Evolutionary conservation across 202 grass and related monocot genomes (phyloP), one percentile per base, ranked within the genome.

Genomic region (Saccharum hybrid): DNA sequence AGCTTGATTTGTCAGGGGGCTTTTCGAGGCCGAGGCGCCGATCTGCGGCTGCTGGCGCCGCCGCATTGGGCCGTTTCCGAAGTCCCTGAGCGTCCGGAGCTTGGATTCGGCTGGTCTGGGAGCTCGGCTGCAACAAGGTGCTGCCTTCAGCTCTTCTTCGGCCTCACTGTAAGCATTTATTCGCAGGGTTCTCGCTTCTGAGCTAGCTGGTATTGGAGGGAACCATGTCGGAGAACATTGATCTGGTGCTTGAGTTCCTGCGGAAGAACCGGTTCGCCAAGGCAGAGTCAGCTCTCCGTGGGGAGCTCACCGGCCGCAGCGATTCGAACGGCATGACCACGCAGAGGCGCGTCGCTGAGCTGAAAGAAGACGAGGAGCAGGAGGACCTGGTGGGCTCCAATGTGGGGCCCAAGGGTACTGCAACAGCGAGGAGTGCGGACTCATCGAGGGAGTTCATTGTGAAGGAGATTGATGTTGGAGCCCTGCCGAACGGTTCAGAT

Each of bases 231-330:
- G 95, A 97, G 85, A 93, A 92, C 73, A 86, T 97, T 76, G 95
- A 97, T 88, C 88, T 94, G 76, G 95, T 97, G 90, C 76, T 97
- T 11, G 84, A 97, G 22, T 97, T 97, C 86, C 82, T 97, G 70
- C 83, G 71, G 80, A 97, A 94, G 82, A 94, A 98, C 73, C 62
- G 90, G 21, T 97, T 97, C 62, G 76, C 87, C 46, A 94, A 97
- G 68, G 92, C 94, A 3, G 94, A 97, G 91, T 92, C 94, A 1
- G 92, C 92, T 3, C 88, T 97, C 37, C 82, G 90, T 3, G 92
- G 86, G 43, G 95, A 98, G 84, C 95, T 98, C 49, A 93, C 84
- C 3, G 87, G 86, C 37, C 88, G 60, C 6, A 60, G 41, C 13
- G 81, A 89, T 70, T 78, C 62, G 8, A 91, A 85, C 23, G 86